A percentile compares a stretch with the other conserved stretches of the same genome.
These are phyloP conservation scores for Scedosporium apiospermum DNA, from an alignment of 2,329 filamentous ascomycete genomes.

Conservation along the genomic window DNA sequence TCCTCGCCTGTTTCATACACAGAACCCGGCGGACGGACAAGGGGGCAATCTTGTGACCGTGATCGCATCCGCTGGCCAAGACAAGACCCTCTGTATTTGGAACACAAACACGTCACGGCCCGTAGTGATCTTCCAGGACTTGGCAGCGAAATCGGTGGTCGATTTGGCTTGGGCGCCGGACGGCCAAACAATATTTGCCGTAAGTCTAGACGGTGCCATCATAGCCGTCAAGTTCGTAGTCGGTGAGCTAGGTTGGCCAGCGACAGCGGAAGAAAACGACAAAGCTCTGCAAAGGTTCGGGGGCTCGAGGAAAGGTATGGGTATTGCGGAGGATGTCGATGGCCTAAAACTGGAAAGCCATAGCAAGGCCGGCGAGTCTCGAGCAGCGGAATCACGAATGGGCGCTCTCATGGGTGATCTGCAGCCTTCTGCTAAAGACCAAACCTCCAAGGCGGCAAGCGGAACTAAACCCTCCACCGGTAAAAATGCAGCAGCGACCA, in stretches of 20 bases:
- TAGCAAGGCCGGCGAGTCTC: constrained; percentile 84
- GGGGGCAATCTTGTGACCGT: constrained; percentile 64
- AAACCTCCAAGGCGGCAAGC: constrained; percentile 34
- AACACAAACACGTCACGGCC: constrained; percentile 92
- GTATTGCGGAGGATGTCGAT: constrained; percentile 87
- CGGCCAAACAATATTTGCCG: constrained; percentile 76
- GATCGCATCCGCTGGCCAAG: constrained; percentile 91
- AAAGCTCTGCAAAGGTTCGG: constrained; percentile 90
- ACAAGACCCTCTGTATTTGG: constrained; percentile 95
- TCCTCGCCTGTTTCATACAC: constrained; percentile 73
- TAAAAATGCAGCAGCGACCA: constrained; percentile 22
- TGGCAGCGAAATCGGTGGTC: constrained; percentile 84
- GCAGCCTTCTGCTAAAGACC: constrained; percentile 44
- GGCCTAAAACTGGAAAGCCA: constrained; percentile 79
- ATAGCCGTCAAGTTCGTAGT: constrained; percentile 72
- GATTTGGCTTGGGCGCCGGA: constrained; percentile 92
- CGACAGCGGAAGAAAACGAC: constrained; percentile 79
- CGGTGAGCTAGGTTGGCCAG: constrained; percentile 84
- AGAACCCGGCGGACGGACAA: constrained; percentile 46
- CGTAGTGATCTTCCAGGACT: constrained; percentile 79
- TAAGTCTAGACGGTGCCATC: constrained; percentile 83
- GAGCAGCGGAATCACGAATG: constrained; percentile 89
- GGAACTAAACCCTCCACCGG: constrained; percentile 33
- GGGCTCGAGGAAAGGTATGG: constrained; percentile 75
- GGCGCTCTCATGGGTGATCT: constrained; percentile 94